A percentile compares a stretch with the other conserved stretches of the same genome.
Evolutionary conservation across 495 filamentous ascomycete genomes (phyloP).

Genomic region (Daldinia caldariorum): DNA sequence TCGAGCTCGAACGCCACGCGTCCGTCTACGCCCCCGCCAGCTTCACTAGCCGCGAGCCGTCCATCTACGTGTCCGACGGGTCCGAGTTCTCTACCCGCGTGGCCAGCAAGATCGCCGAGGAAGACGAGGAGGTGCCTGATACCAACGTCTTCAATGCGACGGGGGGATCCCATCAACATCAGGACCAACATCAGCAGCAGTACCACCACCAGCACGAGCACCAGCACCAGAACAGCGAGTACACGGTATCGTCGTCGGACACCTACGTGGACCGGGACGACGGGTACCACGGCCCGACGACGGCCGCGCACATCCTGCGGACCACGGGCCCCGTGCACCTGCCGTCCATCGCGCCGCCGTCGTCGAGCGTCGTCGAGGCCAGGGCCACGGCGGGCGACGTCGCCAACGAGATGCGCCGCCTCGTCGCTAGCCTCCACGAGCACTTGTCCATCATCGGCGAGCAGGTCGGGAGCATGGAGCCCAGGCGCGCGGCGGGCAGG

Average conservation of each 20-base stretch:
- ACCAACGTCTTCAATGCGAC: conserved; percentile 7
- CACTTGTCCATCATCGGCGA: conserved; percentile 51
- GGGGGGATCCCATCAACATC: neutral
- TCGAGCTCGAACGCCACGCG: conserved; percentile 64
- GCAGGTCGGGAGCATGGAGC: conserved; percentile 46
- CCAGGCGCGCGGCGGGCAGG: conserved; percentile 32
- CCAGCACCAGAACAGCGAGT: conserved; percentile 33
- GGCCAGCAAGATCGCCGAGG: conserved; percentile 47
- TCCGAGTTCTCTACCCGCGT: conserved; percentile 52
- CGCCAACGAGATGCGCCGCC: conserved; percentile 62
- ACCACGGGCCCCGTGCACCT: conserved; percentile 32
- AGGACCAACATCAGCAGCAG: conserved; percentile 4
- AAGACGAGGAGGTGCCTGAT: conserved; percentile 12
- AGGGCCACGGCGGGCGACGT: conserved; percentile 60
- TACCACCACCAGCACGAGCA: conserved; percentile 31
- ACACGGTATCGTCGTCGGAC: conserved; percentile 28
- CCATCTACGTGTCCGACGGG: conserved; percentile 63
- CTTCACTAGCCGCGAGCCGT: conserved; percentile 55
- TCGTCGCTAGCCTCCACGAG: conserved; percentile 61
- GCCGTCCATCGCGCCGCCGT: conserved; percentile 56
- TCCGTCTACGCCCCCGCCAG: conserved; percentile 57
- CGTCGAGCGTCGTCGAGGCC: conserved; percentile 61
- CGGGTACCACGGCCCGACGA: neutral
- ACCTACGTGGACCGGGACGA: conserved; percentile 34
- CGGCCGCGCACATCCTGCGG: neutral